Evolutionary conservation across 345 rosid genomes (phyloP).

Genomic region (Lagerstroemia speciosa): DNA sequence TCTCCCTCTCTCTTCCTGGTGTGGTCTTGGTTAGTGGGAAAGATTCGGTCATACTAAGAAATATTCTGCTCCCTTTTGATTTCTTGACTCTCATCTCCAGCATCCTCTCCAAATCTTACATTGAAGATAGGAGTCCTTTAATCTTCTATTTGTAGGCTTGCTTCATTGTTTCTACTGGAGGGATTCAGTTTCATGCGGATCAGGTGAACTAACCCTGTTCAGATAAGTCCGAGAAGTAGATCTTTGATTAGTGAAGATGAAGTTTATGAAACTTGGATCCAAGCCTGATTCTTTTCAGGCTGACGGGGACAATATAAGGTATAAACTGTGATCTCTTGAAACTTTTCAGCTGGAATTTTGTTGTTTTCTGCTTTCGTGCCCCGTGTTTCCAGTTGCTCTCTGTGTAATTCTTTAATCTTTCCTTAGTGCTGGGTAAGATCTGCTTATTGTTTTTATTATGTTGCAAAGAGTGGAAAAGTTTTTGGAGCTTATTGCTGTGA

Average conservation of each 20-base stretch:
- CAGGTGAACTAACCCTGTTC: background rate
- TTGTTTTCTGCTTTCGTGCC: background rate
- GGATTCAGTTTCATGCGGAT: constrained; percentile 1
- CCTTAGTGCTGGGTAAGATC: background rate
- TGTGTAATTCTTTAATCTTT: background rate
- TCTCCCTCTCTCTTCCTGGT: constrained; percentile 4
- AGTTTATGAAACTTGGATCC: constrained; percentile 51
- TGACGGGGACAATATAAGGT: constrained; percentile 35
- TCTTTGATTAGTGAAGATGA: constrained; percentile 23
- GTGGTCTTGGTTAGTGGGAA: constrained; percentile 17
- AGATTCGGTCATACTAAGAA: constrained; percentile 21
- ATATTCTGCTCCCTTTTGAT: constrained; percentile 8
- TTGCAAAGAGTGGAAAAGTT: background rate
- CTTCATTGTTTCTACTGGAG: background rate
- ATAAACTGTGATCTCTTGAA: background rate
- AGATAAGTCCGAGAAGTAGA: constrained; percentile 7
- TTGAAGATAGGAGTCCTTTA: background rate
- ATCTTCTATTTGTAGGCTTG: background rate
- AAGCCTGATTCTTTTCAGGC: constrained; percentile 43
- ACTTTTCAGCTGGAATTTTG: background rate
- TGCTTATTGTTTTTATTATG: background rate
- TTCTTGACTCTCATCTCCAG: constrained; percentile 3
- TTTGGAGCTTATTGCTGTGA: background rate
- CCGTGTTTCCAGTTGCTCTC: background rate
- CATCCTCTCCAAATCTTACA: background rate